These are phyloP conservation scores for Byssoonygena ceratinophila DNA, from an alignment of 2,329 filamentous ascomycete species.

Conservation along the genomic window DNA sequence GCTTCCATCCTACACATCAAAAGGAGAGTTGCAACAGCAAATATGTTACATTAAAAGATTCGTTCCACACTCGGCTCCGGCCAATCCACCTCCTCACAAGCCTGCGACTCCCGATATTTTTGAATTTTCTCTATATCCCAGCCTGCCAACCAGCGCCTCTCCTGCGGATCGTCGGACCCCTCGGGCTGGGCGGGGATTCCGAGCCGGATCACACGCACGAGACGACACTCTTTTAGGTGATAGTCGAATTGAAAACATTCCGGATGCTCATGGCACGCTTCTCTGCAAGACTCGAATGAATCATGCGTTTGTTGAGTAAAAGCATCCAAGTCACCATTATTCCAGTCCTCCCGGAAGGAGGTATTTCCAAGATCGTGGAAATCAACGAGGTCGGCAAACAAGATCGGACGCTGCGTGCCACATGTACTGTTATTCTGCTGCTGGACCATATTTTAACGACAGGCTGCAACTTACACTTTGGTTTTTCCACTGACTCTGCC, in stretches of 20 bases:
- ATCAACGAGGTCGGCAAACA: background rate
- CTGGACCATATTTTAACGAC: background rate
- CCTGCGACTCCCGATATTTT: background rate
- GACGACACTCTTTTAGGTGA: background rate
- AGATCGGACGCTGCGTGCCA: background rate
- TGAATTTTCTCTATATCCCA: conserved; percentile 1
- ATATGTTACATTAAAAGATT: background rate
- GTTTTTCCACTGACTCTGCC: background rate
- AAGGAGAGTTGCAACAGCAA: background rate
- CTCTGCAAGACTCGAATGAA: conserved; percentile 3
- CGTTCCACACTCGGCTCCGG: background rate
- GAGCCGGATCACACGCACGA: background rate
- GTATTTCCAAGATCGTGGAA: background rate
- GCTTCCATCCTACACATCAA: too few relatives aligned
- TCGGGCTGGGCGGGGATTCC: background rate
- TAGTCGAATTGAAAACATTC: conserved; percentile 5
- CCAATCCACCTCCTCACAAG: background rate
- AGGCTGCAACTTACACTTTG: background rate
- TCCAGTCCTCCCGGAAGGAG: background rate
- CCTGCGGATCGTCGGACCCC: background rate
- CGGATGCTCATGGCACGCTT: background rate
- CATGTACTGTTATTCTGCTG: background rate
- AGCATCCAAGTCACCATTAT: background rate
- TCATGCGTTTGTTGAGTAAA: background rate
- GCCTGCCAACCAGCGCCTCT: background rate